These are phyloP conservation scores for Phanerodontia chrysosporium DNA, from an alignment of 768 basidiomycete species.

Conservation along the genomic window DNA sequence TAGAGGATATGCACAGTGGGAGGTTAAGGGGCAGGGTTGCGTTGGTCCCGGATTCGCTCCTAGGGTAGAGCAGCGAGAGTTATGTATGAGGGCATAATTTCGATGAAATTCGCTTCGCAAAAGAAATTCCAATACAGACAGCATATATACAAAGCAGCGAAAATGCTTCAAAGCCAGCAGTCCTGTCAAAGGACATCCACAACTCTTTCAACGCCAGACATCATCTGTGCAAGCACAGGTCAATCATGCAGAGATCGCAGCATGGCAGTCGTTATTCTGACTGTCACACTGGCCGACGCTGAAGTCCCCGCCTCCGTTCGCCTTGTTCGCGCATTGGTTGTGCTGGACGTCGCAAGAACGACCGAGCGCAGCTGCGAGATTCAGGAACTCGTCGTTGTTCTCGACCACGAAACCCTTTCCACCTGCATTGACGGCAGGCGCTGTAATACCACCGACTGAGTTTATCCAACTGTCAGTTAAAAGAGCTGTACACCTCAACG, in stretches of 20 bases:
- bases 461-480: neutral
- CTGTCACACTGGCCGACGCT: constrained; percentile 31
- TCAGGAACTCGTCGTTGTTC: constrained; percentile 42
- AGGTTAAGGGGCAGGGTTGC: constrained; percentile 15
- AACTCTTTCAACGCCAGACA: neutral
- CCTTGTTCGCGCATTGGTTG: constrained; percentile 49
- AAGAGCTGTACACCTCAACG: neutral
- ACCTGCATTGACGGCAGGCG: constrained; percentile 42
- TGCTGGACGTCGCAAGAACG: constrained; percentile 51
- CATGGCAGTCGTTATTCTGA: constrained; percentile 27
- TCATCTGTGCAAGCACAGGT: neutral
- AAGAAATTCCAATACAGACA: no score
- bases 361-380: constrained; percentile 44
- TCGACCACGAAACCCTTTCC: constrained; percentile 47
- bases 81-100: no score
- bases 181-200: neutral
- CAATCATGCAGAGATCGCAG: constrained; percentile 15
- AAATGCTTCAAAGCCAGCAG: neutral
- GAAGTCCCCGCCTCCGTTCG: constrained; percentile 43
- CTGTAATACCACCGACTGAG: constrained; percentile 35
- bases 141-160: no score
- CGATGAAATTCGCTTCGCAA: neutral
- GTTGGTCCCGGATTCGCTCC: no score
- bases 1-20: constrained; percentile 17
- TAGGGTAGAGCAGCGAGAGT: no score